Base-by-base conservation (phyloP, 2,329 filamentous ascomycete species). In the Rhynchosporium agropyri region DNA sequence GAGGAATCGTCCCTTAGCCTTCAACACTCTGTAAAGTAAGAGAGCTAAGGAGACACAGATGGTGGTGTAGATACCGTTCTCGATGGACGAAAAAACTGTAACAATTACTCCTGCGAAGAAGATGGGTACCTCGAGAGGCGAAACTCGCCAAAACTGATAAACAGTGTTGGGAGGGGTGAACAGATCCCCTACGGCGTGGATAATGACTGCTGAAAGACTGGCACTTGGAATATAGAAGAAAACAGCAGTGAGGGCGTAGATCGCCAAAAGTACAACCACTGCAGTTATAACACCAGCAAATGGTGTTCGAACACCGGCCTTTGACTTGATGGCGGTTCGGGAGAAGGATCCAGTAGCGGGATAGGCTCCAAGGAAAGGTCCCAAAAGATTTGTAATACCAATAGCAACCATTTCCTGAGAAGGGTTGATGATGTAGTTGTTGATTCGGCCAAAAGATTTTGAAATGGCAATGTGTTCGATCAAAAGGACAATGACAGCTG, bases 391-490 rank as follows among this genome's bases (percentile, higher is more conserved):
- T 42, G 89, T 89, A 31, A 97, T 85, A 66, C 94, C 94, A 68
- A 98, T 97, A 28, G 92, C 94, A 53, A 99, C 91, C 78, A 99
- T 84, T 75, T 99, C 94, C 75, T 99, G 94, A 0, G 94, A 97
- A 0, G 95, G 93, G 70, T 97, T 88, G 74, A 99, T 97, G 15
- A 86, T 89, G 77, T 99, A 99, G 79, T 97, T 96, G 80, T 97
- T 98, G 71, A 97, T 85, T 63, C 94, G 86, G 9, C 95, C 95
- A 70, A 99, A 98, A 0, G 94, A 97, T 76, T 98, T 99, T 20
- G 93, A 92, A 67, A 98, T 97, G 54, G 94, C 92, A 71, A 98
- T 97, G 75, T 98, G 94, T 77, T 98, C 95, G 65, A 98, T 96
- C 42, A 98, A 82, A 62, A 98, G 82, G n/a, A 99, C 93, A 68